Evolutionary conservation across 2,329 filamentous ascomycete species (phyloP).

Genomic region (Fusarium sp.): DNA sequence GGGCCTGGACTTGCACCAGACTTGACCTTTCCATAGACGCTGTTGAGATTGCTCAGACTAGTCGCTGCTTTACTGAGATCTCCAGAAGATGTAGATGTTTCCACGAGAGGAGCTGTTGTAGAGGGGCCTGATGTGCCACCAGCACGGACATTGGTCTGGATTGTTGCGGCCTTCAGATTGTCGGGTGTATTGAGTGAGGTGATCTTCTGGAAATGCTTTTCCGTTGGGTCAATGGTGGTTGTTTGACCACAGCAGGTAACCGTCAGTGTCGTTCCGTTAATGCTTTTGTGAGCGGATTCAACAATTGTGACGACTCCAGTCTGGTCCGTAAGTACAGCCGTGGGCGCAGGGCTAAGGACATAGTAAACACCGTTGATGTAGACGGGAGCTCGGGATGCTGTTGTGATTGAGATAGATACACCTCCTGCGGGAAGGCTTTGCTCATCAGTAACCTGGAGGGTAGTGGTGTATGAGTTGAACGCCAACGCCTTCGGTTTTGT

Average conservation of each 20-base stretch:
- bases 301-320: background rate
- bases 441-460: background rate
- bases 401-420: fast-evolving
- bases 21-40: background rate
- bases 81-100: background rate
- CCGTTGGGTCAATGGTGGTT: background rate
- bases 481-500: background rate
- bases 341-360: background rate
- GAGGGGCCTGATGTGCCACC: background rate
- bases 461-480: background rate
- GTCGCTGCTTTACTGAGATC: background rate
- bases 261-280: background rate
- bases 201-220: background rate
- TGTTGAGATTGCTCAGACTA: background rate
- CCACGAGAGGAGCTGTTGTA: background rate
- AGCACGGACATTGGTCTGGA: background rate
- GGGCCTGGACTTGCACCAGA: too few species aligned
- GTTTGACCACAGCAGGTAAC: background rate
- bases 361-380: background rate
- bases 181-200: fast-evolving
- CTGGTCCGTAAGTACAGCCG: background rate
- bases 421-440: background rate
- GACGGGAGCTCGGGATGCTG: background rate
- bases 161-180: background rate
- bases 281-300: background rate